Evolutionary conservation across 2,329 filamentous ascomycete species (phyloP).

Genomic region (Penicillium sumatraense): DNA sequence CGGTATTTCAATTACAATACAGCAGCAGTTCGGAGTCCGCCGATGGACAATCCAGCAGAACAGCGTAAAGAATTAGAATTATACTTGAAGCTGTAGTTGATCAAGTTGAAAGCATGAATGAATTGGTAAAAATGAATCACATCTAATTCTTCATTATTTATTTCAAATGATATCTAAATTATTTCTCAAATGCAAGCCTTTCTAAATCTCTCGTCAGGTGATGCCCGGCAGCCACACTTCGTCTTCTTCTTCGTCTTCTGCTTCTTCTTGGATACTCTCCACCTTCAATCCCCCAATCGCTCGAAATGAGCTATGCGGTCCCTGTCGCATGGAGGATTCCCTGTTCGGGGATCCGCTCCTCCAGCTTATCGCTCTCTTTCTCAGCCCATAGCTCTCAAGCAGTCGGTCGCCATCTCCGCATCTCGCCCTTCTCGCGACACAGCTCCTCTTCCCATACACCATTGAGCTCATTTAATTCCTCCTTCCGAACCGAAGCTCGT

Average conservation of each 20-base stretch:
- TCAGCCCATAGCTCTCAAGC: constrained; percentile 25
- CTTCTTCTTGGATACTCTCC: too few species aligned
- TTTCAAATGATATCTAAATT: too few species aligned
- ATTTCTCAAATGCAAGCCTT: too few species aligned
- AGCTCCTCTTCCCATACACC: constrained; percentile 18
- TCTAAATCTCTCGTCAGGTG: not conserved
- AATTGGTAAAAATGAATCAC: too few species aligned
- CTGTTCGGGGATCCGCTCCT: constrained; percentile 41
- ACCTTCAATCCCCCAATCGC: not conserved
- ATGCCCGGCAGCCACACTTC: not conserved
- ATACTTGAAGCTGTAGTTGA: too few species aligned
- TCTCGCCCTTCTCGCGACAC: constrained; percentile 23
- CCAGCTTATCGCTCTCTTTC: constrained; percentile 28
- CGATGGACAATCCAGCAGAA: not conserved
- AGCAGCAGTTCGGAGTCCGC: not conserved
- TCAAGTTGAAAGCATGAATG: too few species aligned
- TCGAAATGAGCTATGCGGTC: constrained; percentile 47
- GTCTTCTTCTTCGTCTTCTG: not conserved
- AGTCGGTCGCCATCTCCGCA: constrained; percentile 27
- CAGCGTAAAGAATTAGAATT: too few species aligned
- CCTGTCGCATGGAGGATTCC: constrained; percentile 47
- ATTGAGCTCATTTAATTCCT: constrained; percentile 12
- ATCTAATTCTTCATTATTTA: too few species aligned
- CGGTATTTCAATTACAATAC: not conserved
- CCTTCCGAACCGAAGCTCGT: not conserved